Evolutionary conservation across 257 asterid genomes (phyloP).

Genomic region (Nicotiana tabacum): DNA sequence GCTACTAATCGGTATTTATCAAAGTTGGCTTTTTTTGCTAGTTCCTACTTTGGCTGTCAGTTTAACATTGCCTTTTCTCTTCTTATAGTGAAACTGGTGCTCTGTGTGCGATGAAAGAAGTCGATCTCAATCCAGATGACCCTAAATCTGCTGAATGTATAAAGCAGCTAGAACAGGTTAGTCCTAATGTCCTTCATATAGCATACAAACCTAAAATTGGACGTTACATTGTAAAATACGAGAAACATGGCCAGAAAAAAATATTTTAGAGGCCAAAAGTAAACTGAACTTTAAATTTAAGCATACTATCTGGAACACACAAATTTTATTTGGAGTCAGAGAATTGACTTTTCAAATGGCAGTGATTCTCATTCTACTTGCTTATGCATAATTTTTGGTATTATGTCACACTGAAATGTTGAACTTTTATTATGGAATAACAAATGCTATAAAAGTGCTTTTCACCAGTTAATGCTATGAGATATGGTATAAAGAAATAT

Average conservation of each 20-base stretch:
- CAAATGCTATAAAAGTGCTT: neutral
- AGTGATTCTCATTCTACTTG: neutral
- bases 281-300: neutral
- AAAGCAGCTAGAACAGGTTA: conserved; percentile 81
- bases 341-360: neutral
- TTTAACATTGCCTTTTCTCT: neutral
- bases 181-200: conserved; percentile 11
- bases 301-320: neutral
- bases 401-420: neutral
- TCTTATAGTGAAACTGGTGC: conserved; percentile 82
- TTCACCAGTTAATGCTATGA: neutral
- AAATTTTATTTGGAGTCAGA: too few species aligned
- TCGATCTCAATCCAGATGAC: conserved; percentile 63
- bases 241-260: neutral
- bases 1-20: conserved; percentile 66
- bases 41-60: neutral
- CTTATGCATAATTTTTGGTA: neutral
- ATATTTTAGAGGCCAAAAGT: neutral
- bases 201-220: neutral
- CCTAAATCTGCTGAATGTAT: conserved; percentile 60
- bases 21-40: neutral
- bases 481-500: neutral
- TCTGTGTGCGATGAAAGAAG: conserved; percentile 84
- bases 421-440: neutral
- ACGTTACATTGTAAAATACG: neutral